Evolutionary conservation across 2,329 filamentous ascomycete species (phyloP).

Genomic region (Talaromyces sp.): DNA sequence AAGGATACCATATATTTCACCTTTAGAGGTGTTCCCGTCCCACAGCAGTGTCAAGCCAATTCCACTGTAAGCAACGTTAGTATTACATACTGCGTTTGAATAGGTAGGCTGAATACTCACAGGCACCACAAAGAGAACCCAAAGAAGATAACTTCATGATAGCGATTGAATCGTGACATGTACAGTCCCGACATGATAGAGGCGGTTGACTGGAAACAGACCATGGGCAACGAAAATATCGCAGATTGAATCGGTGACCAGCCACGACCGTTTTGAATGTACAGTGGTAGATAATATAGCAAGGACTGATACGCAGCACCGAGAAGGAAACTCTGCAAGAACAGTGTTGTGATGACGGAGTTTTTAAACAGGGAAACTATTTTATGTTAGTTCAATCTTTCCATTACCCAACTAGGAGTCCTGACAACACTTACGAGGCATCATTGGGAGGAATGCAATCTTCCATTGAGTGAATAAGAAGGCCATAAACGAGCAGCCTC

Average conservation of each 20-base stretch:
- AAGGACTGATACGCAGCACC: constrained; percentile 60
- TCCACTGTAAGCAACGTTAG: constrained; percentile 35
- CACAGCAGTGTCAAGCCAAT: constrained; percentile 55
- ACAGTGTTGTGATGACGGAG: constrained; percentile 53
- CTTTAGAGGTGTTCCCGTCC: constrained; percentile 45
- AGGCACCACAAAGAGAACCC: constrained; percentile 50
- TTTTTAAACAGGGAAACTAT: constrained; percentile 54
- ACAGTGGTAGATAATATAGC: constrained; percentile 62
- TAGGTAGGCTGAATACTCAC: constrained; percentile 25
- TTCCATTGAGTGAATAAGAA: constrained; percentile 60
- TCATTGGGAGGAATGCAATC: constrained; percentile 57
- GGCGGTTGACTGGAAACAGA: constrained; percentile 45
- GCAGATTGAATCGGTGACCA: constrained; percentile 52
- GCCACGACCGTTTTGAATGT: constrained; percentile 58
- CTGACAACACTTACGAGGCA: constrained; percentile 45
- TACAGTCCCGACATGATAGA: constrained; percentile 55
- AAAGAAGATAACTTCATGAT: constrained; percentile 59
- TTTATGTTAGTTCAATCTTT: neutral
- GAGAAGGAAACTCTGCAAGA: constrained; percentile 60
- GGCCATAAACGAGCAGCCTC: constrained; percentile 45
- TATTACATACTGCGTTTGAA: neutral
- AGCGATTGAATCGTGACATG: constrained; percentile 57
- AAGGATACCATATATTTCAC: constrained; percentile 52
- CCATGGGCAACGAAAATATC: constrained; percentile 51
- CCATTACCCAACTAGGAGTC: constrained; percentile 14